Base-by-base conservation (phyloP, 306 rosid genomes). In the Prunus kanzakura region DNA sequence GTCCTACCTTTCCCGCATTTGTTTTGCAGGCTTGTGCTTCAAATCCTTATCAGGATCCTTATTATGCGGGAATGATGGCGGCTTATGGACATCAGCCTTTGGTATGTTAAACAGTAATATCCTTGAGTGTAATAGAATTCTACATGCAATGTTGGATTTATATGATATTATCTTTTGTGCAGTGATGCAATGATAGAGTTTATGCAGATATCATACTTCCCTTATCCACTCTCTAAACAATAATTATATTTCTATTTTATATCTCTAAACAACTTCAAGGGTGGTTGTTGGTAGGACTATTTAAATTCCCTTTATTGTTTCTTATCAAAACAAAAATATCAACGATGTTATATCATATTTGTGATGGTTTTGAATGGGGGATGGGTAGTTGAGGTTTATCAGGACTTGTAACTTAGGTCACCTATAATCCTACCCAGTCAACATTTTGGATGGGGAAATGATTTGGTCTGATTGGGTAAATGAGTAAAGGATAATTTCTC, bases 11-110 rank as follows among this genome's bases (percentile, higher is more conserved):
- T 78, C 78, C 69, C 84, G 73, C 64, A 45, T 69, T 82, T 81
- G 67, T 87, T 81, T 87, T 78, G 79, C 87, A 89, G 99, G 96
- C 93, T 62, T 95, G 99, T 83, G 90, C 93, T 30, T 74, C 97
- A 76, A 93, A 92, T 89, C 96, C 93, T 15, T 95, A 90, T 71
- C 96, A 84, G 84, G 98, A 95, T 89, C 90, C 92, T 11, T 91
- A 83, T 77, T 89, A 77, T 61, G 99, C 91, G 46, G 96, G 97
- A 82, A 84, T 95, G 97, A 86, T 95, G 89, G 89, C 96, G 22
- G 87, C 95, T 77, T 95, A 89, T 82, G 97, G 93, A 29, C 90
- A 84, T 78, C 98, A 88, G 73, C 97, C 86, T 51, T 14, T 93
- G 96, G 96, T 95, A 87, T 70, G 92, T 85, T 71, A 67, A 62